phyloP scores from a whole-genome alignment of 1,139 yeast species.

The Zygosaccharomyces sapae region DNA sequence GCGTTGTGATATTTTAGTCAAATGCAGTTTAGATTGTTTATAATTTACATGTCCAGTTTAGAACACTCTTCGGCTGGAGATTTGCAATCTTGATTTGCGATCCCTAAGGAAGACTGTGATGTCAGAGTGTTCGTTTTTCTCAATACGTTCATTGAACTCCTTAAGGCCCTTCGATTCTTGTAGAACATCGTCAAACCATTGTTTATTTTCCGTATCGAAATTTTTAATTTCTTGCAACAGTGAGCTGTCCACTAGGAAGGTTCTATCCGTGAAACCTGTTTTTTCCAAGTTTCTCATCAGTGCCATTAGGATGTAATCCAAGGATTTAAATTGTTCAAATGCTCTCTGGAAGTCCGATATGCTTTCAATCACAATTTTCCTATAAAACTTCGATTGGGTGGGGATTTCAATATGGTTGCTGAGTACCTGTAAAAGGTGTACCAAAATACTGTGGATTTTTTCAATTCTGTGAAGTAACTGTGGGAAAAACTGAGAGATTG shows the following conservation, averaged over 20 bases:
- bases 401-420: slow-evolving; percentile 16
- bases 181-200: slow-evolving; percentile 16
- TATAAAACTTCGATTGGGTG: slow-evolving; percentile 11
- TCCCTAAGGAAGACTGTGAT: slow-evolving; percentile 11
- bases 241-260: slow-evolving; percentile 13
- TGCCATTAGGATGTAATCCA: slow-evolving; percentile 13
- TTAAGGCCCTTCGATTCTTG: slow-evolving; percentile 14
- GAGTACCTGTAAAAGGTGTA: slow-evolving; percentile 16
- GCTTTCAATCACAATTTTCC: slow-evolving; percentile 11
- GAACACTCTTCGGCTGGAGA: slow-evolving; percentile 19
- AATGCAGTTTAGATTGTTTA: not conserved
- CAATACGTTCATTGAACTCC: slow-evolving; percentile 5
- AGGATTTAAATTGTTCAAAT: slow-evolving; percentile 15
- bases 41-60: slow-evolving; percentile 6
- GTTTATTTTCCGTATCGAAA: slow-evolving; percentile 13
- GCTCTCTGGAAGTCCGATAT: slow-evolving; percentile 16
- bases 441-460: slow-evolving; percentile 11
- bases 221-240: slow-evolving; percentile 12
- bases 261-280: slow-evolving; percentile 11
- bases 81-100: slow-evolving; percentile 18
- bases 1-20: too few relatives aligned
- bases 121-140: not conserved
- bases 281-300: slow-evolving; percentile 12
- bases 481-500: slow-evolving; percentile 8
- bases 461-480: slow-evolving; percentile 11